Percentiles rank a stretch among this genome's conserved stretches.
These are phyloP conservation scores for Diaporthe vexans DNA, from an alignment of 2,329 filamentous ascomycete species.

Conservation along the genomic window DNA sequence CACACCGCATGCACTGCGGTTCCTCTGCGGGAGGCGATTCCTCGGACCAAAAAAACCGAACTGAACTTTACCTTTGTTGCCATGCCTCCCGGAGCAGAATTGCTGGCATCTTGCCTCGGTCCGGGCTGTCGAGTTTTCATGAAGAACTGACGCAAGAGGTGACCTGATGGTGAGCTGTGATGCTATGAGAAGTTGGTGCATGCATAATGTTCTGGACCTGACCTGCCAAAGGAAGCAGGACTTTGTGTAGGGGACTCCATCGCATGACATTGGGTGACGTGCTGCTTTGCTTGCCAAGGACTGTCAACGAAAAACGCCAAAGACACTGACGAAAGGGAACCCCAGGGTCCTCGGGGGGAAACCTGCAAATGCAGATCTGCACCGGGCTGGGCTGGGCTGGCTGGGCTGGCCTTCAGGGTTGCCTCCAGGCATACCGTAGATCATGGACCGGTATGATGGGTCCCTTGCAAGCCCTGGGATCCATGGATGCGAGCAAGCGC, in stretches of 20 bases:
- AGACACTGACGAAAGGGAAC: conserved; percentile 6
- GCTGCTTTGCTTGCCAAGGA: conserved; percentile 31
- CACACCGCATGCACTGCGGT: conserved; percentile 21
- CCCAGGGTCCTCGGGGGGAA: conserved; percentile 3
- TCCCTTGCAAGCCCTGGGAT: conserved; percentile 19
- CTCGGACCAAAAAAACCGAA: background rate
- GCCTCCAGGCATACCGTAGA: conserved; percentile 24
- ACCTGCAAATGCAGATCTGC: conserved; percentile 29
- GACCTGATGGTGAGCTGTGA: conserved; percentile 15
- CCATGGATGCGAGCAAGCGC: conserved; percentile 26
- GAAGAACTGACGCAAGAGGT: conserved; percentile 17
- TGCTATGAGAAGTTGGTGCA: background rate
- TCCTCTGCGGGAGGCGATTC: conserved; percentile 20
- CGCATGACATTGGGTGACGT: conserved; percentile 26
- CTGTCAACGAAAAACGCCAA: background rate
- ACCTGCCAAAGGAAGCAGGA: conserved; percentile 12
- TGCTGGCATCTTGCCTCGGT: background rate
- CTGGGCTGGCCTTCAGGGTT: conserved; percentile 3
- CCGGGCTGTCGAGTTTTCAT: background rate
- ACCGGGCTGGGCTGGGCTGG: conserved; percentile 3
- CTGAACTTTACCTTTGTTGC: background rate
- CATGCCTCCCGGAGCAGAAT: background rate
- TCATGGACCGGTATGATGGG: conserved; percentile 14
- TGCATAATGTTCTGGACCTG: background rate
- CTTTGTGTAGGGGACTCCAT: too few relatives aligned